phyloP scores from a whole-genome alignment of 2,329 filamentous ascomycete species.

The Apiospora sp. region DNA sequence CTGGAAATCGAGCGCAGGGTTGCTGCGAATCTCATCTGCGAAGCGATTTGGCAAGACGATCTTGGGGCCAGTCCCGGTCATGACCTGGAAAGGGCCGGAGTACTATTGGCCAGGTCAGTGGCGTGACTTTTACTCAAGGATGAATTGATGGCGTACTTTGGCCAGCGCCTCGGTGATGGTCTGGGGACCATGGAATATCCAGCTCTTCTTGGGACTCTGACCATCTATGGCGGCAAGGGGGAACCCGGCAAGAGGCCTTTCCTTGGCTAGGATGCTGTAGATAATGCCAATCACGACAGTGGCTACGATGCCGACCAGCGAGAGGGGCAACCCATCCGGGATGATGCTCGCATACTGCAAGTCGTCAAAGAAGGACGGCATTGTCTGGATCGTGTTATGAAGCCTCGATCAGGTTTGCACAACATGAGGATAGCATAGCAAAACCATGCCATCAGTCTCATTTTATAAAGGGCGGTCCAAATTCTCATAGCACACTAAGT shows the following conservation, averaged over 20 bases:
- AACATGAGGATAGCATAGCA: background rate
- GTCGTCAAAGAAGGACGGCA: conserved; percentile 23
- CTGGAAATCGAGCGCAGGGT: conserved; percentile 43
- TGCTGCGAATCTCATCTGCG: conserved; percentile 46
- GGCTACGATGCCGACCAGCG: conserved; percentile 37
- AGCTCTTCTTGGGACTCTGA: conserved; percentile 39
- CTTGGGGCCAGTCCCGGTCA: conserved; percentile 43
- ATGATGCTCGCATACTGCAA: conserved; percentile 32
- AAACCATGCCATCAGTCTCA: background rate
- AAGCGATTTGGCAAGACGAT: conserved; percentile 43
- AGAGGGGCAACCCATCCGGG: conserved; percentile 40
- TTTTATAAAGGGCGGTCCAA: background rate
- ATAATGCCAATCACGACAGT: conserved; percentile 38
- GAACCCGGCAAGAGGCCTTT: conserved; percentile 38
- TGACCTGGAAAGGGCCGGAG: conserved; percentile 43
- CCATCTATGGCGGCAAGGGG: conserved; percentile 40
- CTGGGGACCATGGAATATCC: conserved; percentile 37
- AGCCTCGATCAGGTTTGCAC: background rate
- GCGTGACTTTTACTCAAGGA: background rate
- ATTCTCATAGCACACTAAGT: background rate
- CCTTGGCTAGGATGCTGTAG: conserved; percentile 38
- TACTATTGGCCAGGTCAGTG: conserved; percentile 32
- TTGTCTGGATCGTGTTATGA: background rate
- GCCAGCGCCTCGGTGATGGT: conserved; percentile 36
- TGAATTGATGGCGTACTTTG: conserved; percentile 33